Conservation (phyloP, 2,329 filamentous ascomycete species). For the Alternaria gaisen region DNA sequence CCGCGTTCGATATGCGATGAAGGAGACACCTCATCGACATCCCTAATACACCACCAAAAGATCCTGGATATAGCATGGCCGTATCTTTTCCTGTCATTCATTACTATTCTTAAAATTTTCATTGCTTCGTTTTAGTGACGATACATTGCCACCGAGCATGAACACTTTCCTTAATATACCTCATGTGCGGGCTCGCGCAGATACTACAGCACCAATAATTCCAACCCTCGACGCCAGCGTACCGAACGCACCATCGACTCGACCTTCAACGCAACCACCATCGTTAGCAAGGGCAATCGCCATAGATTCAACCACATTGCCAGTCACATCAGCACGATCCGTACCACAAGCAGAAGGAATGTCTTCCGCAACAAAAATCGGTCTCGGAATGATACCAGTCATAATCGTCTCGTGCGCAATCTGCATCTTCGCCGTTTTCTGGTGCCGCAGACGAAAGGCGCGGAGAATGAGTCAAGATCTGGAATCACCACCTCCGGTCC, state of each 20-base stretch:
- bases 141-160: constrained; percentile 1
- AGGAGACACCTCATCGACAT: neutral
- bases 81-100: neutral
- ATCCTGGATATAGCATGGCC: neutral
- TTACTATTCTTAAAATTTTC: neutral
- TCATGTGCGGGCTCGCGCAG: constrained; percentile 1
- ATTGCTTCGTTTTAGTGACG: neutral
- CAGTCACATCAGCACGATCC: neutral
- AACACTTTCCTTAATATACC: constrained; percentile 8
- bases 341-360: constrained; percentile 6
- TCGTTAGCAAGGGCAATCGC: neutral
- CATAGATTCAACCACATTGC: neutral
- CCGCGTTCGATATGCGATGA: constrained; percentile 3
- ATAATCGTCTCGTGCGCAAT: constrained; percentile 23
- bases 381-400: constrained; percentile 38
- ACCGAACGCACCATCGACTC: neutral
- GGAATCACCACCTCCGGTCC: constrained; percentile 12
- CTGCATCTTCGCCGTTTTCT: constrained; percentile 29
- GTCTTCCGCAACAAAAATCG: constrained; percentile 28
- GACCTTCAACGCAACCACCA: neutral
- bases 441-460: constrained; percentile 24
- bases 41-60: constrained; percentile 2
- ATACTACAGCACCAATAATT: constrained; percentile 1
- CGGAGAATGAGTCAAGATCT: constrained; percentile 7
- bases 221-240: neutral